Percentiles rank a stretch among this genome's conserved stretches.
Evolutionary conservation across 768 basidiomycete genomes (phyloP).

Genomic region (Daedaleopsis sinensis): DNA sequence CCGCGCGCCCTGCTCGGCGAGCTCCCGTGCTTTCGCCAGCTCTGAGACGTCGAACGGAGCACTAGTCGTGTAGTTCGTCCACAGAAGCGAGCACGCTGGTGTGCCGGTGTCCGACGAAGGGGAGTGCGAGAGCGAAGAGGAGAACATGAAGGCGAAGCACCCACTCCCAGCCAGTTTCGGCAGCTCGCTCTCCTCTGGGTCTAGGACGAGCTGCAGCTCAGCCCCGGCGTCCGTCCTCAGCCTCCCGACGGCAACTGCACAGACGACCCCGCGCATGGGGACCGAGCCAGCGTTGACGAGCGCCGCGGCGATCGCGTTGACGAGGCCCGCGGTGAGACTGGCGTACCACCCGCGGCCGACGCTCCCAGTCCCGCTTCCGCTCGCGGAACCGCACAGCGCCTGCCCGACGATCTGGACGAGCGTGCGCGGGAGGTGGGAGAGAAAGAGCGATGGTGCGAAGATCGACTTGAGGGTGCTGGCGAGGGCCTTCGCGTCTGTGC

Average conservation of each 20-base stretch:
- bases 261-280: conserved; percentile 75
- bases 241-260: conserved; percentile 63
- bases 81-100: conserved; percentile 36
- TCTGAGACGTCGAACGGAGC: conserved; percentile 47
- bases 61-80: conserved; percentile 57
- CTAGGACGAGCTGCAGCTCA: conserved; percentile 45
- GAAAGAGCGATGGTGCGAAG: conserved; percentile 64
- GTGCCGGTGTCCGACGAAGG: conserved; percentile 13
- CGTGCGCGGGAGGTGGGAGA: conserved; percentile 68
- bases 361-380: conserved; percentile 27
- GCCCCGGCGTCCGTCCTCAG: conserved; percentile 18
- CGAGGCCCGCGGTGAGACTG: conserved; percentile 59
- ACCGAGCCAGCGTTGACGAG: conserved; percentile 71
- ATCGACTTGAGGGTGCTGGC: conserved; percentile 56
- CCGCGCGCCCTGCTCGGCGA: conserved; percentile 50
- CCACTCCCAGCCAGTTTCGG: conserved; percentile 46
- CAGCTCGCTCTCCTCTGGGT: conserved; percentile 52
- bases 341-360: conserved; percentile 36
- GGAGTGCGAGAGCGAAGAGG: conserved; percentile 33
- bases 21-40: conserved; percentile 43
- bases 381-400: conserved; percentile 42
- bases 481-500: conserved; percentile 66
- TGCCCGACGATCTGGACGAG: conserved; percentile 82
- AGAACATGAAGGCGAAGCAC: conserved; percentile 70
- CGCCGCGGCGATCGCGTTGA: conserved; percentile 73